Percentiles rank a stretch among this genome's conserved stretches.
Evolutionary conservation across 2,329 filamentous ascomycete genomes (phyloP).

Genomic region (Tolypocladium sp.): DNA sequence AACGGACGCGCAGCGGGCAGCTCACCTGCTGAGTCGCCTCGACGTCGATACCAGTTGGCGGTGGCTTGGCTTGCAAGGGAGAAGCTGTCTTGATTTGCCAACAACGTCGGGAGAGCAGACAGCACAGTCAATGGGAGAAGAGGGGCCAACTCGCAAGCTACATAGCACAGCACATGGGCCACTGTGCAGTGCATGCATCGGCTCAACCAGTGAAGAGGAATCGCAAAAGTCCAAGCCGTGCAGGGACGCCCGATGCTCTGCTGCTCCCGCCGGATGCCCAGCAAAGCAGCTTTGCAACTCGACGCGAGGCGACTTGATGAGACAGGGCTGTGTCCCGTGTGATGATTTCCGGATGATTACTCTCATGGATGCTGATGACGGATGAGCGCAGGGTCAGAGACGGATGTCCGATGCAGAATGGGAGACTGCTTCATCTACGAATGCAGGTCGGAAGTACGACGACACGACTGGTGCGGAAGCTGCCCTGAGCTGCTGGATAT

Average conservation of each 20-base stretch:
- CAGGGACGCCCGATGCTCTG: neutral
- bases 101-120: neutral
- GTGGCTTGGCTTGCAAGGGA: neutral
- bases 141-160: too few relatives aligned
- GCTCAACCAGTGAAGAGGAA: neutral
- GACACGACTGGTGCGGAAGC: neutral
- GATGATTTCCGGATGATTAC: neutral
- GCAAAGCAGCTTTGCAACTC: neutral
- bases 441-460: neutral
- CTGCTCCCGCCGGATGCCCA: neutral
- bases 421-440: neutral
- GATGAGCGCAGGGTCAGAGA: neutral
- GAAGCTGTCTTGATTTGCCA: neutral
- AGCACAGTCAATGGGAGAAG: neutral
- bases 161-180: neutral
- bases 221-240: neutral
- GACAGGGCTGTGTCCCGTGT: neutral
- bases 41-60: neutral
- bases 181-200: neutral
- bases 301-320: neutral
- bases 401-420: neutral
- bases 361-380: neutral
- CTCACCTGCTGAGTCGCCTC: neutral
- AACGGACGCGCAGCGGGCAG: neutral
- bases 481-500: too few relatives aligned